Evolutionary conservation across 495 filamentous ascomycete species (phyloP).

Genomic region (Rhypophila decipiens): DNA sequence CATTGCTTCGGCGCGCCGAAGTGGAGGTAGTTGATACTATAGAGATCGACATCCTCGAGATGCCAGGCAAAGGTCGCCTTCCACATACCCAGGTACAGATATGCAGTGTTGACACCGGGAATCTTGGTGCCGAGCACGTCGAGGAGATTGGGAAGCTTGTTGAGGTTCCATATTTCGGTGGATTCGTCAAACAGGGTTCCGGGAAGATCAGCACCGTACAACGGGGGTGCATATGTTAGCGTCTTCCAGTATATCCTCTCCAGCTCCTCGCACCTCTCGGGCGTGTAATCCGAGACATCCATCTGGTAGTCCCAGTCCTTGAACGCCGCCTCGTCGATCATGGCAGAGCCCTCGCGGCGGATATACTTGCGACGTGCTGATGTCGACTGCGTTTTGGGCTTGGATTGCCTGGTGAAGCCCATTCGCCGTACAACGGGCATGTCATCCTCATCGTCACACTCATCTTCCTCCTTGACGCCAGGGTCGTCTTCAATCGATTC

Average conservation of each 20-base stretch:
- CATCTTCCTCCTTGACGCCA: constrained; percentile 40
- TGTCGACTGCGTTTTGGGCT: constrained; percentile 45
- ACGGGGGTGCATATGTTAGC: constrained; percentile 83
- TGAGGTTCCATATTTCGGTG: constrained; percentile 85
- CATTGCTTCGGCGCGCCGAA: constrained; percentile 98
- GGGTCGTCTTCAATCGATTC: constrained; percentile 43
- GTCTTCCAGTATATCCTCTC: constrained; percentile 95
- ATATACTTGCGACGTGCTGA: constrained; percentile 74
- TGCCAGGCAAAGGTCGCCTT: constrained; percentile 99
- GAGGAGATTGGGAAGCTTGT: constrained; percentile 85
- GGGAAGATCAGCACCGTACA: constrained; percentile 96
- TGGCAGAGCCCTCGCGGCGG: constrained; percentile 62
- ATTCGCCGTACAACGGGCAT: constrained; percentile 36
- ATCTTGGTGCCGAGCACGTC: constrained; percentile 94
- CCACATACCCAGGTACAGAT: constrained; percentile 98
- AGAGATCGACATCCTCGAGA: constrained; percentile 95
- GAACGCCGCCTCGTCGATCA: constrained; percentile 79
- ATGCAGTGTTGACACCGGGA: constrained; percentile 97
- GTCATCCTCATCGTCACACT: constrained; percentile 30
- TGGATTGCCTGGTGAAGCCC: constrained; percentile 34
- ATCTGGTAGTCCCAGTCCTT: constrained; percentile 84
- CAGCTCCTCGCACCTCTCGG: constrained; percentile 86
- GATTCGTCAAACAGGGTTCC: constrained; percentile 91
- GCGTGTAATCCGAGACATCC: constrained; percentile 76
- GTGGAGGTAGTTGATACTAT: constrained; percentile 99